Percentiles rank a stretch among this genome's conserved stretches.
Evolutionary conservation across 192 early-diverging fungal genomes (phyloP).

Genomic region (Physocladia obscura): DNA sequence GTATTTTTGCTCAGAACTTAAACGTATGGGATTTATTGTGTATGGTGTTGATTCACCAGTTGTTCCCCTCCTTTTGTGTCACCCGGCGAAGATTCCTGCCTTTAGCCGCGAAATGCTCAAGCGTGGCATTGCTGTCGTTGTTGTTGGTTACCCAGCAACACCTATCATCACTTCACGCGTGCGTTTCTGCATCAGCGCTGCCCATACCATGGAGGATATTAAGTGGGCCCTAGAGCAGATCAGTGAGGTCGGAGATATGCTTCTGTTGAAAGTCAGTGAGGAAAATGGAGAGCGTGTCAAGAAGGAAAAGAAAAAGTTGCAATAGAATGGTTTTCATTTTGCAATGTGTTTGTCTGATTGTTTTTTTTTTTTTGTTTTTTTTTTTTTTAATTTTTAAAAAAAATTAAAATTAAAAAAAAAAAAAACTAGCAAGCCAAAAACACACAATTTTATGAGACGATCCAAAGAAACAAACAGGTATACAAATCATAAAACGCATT

Average conservation of each 20-base stretch:
- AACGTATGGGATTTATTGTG: constrained; percentile 90
- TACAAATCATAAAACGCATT: too few species aligned
- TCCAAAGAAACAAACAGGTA: too few species aligned
- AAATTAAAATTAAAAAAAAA: too few species aligned
- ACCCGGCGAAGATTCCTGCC: constrained; percentile 94
- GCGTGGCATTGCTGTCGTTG: constrained; percentile 90
- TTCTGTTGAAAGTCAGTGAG: constrained; percentile 27
- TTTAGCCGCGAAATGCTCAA: constrained; percentile 90
- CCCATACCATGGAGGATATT: constrained; percentile 94
- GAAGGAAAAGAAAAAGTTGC: neutral
- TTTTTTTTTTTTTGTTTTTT: too few species aligned
- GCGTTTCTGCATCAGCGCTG: constrained; percentile 89
- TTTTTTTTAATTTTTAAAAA: neutral
- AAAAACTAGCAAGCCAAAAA: too few species aligned
- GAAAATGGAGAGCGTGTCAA: constrained; percentile 6
- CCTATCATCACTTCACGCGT: constrained; percentile 93
- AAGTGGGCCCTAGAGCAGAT: constrained; percentile 47
- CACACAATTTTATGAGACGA: too few species aligned
- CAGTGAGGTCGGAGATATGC: constrained; percentile 50
- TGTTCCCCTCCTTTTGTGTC: constrained; percentile 85
- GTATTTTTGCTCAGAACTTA: constrained; percentile 77
- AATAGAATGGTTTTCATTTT: neutral
- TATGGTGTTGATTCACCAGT: constrained; percentile 91
- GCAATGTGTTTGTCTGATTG: too few species aligned
- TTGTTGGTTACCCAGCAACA: constrained; percentile 96